A percentile compares a stretch with the other conserved stretches of the same genome.
phyloP scores from a whole-genome alignment of 2,329 filamentous ascomycete species.

The Lasiodiplodia citricola region DNA sequence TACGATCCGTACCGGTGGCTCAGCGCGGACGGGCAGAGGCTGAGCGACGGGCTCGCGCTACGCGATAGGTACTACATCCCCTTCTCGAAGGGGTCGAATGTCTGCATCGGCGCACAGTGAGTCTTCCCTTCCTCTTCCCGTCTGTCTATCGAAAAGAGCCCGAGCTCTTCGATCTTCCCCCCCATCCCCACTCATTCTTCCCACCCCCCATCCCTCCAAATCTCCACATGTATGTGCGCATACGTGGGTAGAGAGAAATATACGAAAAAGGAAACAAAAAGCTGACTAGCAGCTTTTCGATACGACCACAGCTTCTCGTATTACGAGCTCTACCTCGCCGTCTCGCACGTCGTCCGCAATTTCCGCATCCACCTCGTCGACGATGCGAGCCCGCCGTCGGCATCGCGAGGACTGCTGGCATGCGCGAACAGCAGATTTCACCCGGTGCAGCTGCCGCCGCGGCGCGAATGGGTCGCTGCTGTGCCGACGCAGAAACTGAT shows the following conservation, averaged over 20 bases:
- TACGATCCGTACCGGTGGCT: slow-evolving; percentile 17
- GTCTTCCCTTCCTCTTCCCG: background rate
- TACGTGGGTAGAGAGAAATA: background rate
- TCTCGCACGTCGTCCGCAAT: slow-evolving; percentile 2
- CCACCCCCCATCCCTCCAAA: background rate
- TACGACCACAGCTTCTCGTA: slow-evolving; percentile 13
- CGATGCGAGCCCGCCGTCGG: no score
- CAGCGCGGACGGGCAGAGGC: background rate
- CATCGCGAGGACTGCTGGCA: background rate
- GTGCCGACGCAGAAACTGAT: slow-evolving; percentile 4
- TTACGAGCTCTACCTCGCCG: slow-evolving; percentile 14
- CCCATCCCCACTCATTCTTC: background rate
- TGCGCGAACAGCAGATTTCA: background rate
- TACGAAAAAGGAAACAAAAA: no score
- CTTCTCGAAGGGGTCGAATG: slow-evolving; percentile 12
- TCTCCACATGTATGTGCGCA: background rate
- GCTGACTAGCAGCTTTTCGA: background rate
- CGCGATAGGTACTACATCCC: slow-evolving; percentile 17
- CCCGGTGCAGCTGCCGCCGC: background rate
- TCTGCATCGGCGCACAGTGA: slow-evolving; percentile 13
- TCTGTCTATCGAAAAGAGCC: no score
- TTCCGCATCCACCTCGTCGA: slow-evolving; percentile 2
- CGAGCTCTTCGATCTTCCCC: background rate
- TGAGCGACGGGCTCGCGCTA: slow-evolving; percentile 2
- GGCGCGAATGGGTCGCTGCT: slow-evolving; percentile 8